These are phyloP conservation scores for Kuraishia floccosa DNA, from an alignment of 805 yeast genomes.

Conservation along the genomic window DNA sequence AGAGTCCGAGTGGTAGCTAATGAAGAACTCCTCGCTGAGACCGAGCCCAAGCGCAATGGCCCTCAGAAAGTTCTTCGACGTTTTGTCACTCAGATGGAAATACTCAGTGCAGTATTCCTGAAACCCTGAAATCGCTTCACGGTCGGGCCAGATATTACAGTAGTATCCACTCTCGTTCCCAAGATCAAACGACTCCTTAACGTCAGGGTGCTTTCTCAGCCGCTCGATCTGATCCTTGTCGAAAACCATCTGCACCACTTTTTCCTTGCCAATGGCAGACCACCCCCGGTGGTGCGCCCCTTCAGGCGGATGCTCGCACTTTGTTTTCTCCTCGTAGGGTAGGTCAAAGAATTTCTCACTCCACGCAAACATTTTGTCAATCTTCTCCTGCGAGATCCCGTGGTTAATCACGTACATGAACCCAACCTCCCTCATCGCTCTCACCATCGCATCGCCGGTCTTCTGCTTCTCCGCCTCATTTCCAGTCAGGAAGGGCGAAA, in stretches of 20 bases:
- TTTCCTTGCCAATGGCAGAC: constrained; percentile 14
- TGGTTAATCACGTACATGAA: constrained; percentile 20
- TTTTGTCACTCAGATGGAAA: constrained; percentile 5
- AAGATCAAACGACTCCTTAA: constrained; percentile 15
- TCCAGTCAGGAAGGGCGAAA: constrained; percentile 14
- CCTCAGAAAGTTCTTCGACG: constrained; percentile 13
- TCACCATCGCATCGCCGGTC: constrained; percentile 14
- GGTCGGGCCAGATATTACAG: constrained; percentile 15
- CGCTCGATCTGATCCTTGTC: constrained; percentile 7
- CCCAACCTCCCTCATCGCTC: constrained; percentile 13
- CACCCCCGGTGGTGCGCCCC: constrained; percentile 17
- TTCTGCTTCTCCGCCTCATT: constrained; percentile 9
- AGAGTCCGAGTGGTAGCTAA: constrained; percentile 12
- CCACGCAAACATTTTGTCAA: constrained; percentile 10
- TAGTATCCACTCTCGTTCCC: constrained; percentile 10
- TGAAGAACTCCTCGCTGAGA: constrained; percentile 16
- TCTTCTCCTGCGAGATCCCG: constrained; percentile 12
- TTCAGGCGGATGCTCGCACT: constrained; percentile 13
- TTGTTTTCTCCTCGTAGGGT: constrained; percentile 6
- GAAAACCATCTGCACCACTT: constrained; percentile 16
- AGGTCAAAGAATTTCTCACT: constrained; percentile 12
- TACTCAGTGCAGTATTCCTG: constrained; percentile 10
- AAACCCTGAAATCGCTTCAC: constrained; percentile 12
- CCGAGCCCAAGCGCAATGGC: constrained; percentile 18
- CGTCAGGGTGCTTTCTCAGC: constrained; percentile 13